Percentiles rank a stretch among this genome's conserved stretches.
Evolutionary conservation across 192 early-diverging fungal genomes (phyloP).

Genomic region (Umbelopsis vinacea): DNA sequence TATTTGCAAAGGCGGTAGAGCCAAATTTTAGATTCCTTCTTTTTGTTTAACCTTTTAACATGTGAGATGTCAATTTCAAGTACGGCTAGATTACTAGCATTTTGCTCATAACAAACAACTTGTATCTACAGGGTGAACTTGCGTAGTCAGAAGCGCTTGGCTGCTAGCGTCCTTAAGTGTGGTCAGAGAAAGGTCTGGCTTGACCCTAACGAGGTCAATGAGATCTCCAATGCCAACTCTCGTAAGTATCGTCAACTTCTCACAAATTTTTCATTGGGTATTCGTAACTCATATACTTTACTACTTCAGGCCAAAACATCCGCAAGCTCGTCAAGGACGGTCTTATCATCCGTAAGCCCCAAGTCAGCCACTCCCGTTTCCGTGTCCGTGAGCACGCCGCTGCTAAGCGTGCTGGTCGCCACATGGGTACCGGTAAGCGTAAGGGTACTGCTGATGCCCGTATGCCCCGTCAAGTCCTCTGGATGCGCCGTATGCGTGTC

Average conservation of each 20-base stretch:
- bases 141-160: constrained; percentile 92
- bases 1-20: not conserved
- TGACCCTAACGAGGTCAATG: constrained; percentile 93
- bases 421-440: constrained; percentile 91
- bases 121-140: constrained; percentile 66
- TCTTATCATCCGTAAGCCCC: constrained; percentile 93
- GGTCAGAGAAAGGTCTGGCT: constrained; percentile 99
- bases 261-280: not conserved
- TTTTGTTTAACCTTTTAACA: constrained; percentile 9
- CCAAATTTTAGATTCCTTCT: not conserved
- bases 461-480: constrained; percentile 92
- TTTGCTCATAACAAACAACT: not conserved
- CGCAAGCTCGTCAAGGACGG: constrained; percentile 97
- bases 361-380: constrained; percentile 86
- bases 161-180: constrained; percentile 95
- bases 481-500: constrained; percentile 98
- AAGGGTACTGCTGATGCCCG: constrained; percentile 96
- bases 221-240: constrained; percentile 97
- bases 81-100: not conserved
- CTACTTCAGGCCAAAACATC: constrained; percentile 81
- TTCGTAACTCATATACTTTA: too few relatives aligned
- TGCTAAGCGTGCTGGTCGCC: constrained; percentile 96
- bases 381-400: constrained; percentile 87
- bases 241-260: constrained; percentile 63
- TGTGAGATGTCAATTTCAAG: not conserved